A percentile compares a stretch with the other conserved stretches of the same genome.
phyloP scores from a whole-genome alignment of 2,329 filamentous ascomycete genomes.

The Gaeumannomyces sp. region DNA sequence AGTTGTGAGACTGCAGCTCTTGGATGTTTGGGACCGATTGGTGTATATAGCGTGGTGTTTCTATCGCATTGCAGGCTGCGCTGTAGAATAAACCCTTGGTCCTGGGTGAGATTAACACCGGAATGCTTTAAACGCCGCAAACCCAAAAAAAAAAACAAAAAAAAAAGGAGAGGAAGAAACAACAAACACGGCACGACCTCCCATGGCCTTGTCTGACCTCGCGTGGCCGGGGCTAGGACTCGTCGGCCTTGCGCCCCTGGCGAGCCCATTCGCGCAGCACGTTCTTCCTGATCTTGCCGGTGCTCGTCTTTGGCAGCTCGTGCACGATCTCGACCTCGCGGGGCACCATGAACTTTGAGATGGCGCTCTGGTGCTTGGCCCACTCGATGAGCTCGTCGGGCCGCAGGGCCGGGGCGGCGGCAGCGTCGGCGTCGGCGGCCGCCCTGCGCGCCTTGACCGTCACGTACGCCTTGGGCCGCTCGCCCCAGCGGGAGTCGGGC shows the following conservation, averaged over 20 bases:
- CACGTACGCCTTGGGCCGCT: constrained; percentile 89
- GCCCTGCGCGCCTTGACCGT: constrained; percentile 66
- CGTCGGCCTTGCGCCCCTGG: background rate
- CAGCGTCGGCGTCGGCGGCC: background rate
- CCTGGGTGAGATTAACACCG: background rate
- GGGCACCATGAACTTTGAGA: constrained; percentile 86
- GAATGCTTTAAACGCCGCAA: background rate
- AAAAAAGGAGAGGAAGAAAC: background rate
- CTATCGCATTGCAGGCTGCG: background rate
- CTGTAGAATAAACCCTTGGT: background rate
- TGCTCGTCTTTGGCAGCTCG: constrained; percentile 93
- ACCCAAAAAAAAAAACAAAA: too few relatives aligned
- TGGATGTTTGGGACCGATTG: background rate
- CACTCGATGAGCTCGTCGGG: constrained; percentile 73
- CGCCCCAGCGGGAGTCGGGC: constrained; percentile 85
- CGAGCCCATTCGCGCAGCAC: constrained; percentile 76
- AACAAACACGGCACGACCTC: background rate
- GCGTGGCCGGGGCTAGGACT: background rate
- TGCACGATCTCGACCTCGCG: constrained; percentile 68
- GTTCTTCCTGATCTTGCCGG: constrained; percentile 96
- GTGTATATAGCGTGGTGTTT: background rate
- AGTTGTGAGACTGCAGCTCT: background rate
- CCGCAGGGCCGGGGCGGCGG: constrained; percentile 29
- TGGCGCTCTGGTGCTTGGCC: constrained; percentile 73
- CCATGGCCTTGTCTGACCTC: too few relatives aligned